These are phyloP conservation scores for Neurospora cerealis DNA, from an alignment of 495 filamentous ascomycete genomes.

Conservation along the genomic window DNA sequence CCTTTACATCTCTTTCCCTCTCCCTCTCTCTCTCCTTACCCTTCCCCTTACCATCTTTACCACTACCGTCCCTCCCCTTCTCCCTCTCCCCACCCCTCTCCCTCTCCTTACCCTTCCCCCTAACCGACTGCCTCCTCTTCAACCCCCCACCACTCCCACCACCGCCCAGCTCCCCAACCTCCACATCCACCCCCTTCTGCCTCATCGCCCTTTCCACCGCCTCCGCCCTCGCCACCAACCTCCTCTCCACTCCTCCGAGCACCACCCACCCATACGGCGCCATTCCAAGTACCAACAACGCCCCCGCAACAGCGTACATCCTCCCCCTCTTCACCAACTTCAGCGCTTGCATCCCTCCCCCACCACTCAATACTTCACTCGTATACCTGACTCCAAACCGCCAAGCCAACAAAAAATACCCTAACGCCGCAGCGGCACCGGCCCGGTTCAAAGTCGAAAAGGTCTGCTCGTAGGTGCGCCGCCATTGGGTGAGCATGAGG, in stretches of 20 bases:
- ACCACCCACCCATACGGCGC: constrained; percentile 40
- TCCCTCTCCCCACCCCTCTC: not conserved
- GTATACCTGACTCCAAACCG: constrained; percentile 6
- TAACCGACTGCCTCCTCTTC: not conserved
- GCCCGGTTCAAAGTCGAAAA: constrained; percentile 23
- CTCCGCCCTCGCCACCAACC: constrained; percentile 25
- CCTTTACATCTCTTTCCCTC: not conserved
- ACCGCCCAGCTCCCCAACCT: not conserved
- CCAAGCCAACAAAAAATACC: constrained; percentile 39
- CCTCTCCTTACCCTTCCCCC: not conserved
- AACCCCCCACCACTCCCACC: not conserved
- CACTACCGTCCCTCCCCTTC: constrained; percentile 1
- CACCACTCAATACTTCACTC: not conserved
- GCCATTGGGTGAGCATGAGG: constrained; percentile 45
- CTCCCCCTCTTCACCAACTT: constrained; percentile 2
- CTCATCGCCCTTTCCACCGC: constrained; percentile 23
- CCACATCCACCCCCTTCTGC: constrained; percentile 5
- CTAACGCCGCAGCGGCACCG: constrained; percentile 18
- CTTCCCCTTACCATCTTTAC: not conserved
- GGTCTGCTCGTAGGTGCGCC: constrained; percentile 23
- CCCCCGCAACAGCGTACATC: constrained; percentile 34
- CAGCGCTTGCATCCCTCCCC: not conserved
- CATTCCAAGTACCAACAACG: constrained; percentile 27
- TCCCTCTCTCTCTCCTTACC: not conserved
- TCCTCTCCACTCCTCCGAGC: constrained; percentile 34